Base-by-base conservation (phyloP, 75 land plant species). In the Azolla pinnata region DNA sequence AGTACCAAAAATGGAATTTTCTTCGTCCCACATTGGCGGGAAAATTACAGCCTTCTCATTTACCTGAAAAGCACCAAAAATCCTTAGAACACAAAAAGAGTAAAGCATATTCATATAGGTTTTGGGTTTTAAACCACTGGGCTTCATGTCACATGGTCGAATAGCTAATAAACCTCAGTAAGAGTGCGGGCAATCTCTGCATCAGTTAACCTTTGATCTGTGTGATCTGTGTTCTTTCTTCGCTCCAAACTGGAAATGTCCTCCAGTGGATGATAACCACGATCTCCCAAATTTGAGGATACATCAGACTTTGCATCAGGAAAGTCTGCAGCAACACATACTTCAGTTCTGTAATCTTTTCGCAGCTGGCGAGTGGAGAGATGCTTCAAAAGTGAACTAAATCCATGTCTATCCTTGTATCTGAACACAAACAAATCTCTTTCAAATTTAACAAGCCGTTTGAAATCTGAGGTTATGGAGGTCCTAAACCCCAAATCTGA, bases 211-310 rank as follows among this genome's bases (percentile, higher is more conserved):
- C 70, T 48, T 48, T 64, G 64, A 52, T 66, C 62, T 33, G 40
- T 67, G 33, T 58, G 65, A 23, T 86, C 72, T 47, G 55, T 59
- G 27, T 38, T 46, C 65, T 73, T 63, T 24, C 54, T 50, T 49
- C 64, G 68, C 52, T 68, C 74, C 57, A 27, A 21, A 44, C 61
- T 81, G 58, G 79, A 72, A 2, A 92, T 20, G 56, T 85, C 97
- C 80, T 92, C 97, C 46, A 92, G 82, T 17, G 97, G 97, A 81
- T 92, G 97, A 62, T 85, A 92, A 1, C 89, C 86, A 20, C 50
- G 62, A 44, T 75, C 68, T 29, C 61, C 72, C 24, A 60, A 29
- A 31, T 70, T 68, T 47, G 68, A 75, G 25, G 75, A 58, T 29
- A 87, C 78, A 62, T 90, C 85, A 57, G 91, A 81, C 44, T 74